Evolutionary conservation across 148 eudicot species (phyloP).

Genomic region (Rhododendron molle): DNA sequence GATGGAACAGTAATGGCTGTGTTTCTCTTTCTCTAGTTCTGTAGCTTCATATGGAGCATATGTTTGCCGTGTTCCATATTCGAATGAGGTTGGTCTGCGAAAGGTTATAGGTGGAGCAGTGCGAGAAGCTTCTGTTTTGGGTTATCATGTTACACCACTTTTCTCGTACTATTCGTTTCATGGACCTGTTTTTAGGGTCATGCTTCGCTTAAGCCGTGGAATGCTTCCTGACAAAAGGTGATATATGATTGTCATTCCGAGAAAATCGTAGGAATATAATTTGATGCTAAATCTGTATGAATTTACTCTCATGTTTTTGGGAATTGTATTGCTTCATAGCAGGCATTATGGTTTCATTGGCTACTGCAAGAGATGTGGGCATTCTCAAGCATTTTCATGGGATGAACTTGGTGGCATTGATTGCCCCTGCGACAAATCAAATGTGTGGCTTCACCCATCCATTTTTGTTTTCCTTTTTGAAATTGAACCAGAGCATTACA

Average conservation of each 20-base stretch:
- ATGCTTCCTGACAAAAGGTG: constrained; percentile 56
- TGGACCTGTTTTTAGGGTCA: constrained; percentile 88
- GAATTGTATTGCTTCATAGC: constrained; percentile 19
- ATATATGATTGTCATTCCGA: background rate
- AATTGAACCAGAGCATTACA: background rate
- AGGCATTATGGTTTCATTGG: constrained; percentile 80
- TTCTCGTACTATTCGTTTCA: constrained; percentile 96
- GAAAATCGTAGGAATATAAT: background rate
- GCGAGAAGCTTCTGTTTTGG: constrained; percentile 86
- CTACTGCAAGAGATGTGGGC: constrained; percentile 77
- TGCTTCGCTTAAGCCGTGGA: constrained; percentile 79
- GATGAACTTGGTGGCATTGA: constrained; percentile 57
- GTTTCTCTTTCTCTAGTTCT: constrained; percentile 37
- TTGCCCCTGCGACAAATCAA: constrained; percentile 49
- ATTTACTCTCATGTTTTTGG: background rate
- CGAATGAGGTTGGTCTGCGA: constrained; percentile 86
- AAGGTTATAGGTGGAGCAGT: constrained; percentile 94
- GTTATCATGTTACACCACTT: constrained; percentile 72
- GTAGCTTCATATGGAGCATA: constrained; percentile 93
- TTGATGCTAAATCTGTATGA: background rate
- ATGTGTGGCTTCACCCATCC: constrained; percentile 32
- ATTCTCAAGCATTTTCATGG: constrained; percentile 66
- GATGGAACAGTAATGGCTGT: background rate
- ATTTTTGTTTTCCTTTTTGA: background rate
- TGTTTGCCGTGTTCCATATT: constrained; percentile 76